Evolutionary conservation across 768 basidiomycete genomes (phyloP), one percentile per base, ranked within the genome.

Genomic region (Leccinum olivaceopallidum): DNA sequence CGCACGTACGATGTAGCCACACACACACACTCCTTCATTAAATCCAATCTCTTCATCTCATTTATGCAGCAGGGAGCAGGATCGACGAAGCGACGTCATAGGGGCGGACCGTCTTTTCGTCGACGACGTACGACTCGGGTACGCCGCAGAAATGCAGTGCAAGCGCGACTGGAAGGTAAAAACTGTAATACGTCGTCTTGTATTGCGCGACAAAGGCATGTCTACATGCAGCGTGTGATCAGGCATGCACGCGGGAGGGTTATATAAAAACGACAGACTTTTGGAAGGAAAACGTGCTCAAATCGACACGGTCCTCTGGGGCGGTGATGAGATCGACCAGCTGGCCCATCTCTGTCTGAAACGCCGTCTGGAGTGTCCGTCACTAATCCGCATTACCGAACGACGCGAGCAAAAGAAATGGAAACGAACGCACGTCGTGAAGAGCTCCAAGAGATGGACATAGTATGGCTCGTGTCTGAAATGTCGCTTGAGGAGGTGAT

Each of bases 361-460:
- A 60, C 22, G 59, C 28, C 6, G 59, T 60, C 30, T 60, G 37
- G 20, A 28, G n/a, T 22, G 16, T 37, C 24, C 30, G 12, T 47
- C 30, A 32, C 18, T 14, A n/a, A 6, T 18, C 30, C 10, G 26
- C 7, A 10, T 7, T 8, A 51, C 20, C 18, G 42, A 20, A 44
- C 10, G 10, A 44, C 10, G 9, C 42, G n/a, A 4, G 3, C n/a
- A 44, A 20, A 9, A n/a, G 28, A 36, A 22, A 2, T 24, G 5
- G 18, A 20, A 4, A 20, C 24, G 28, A 4, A 73, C 82, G 58
- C 24, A 86, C 87, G 62, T 98, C 94, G 66, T 92, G 92, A 84
- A 95, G 39, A 94, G 76, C 70, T 99, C 96, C 49, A 99, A 74
- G 22, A 99, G 75, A 70, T 98, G 89, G 52, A 90, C 86, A 70